phyloP scores from a whole-genome alignment of 164 flowering plant genomes.

The Nymphaea thermarum region DNA sequence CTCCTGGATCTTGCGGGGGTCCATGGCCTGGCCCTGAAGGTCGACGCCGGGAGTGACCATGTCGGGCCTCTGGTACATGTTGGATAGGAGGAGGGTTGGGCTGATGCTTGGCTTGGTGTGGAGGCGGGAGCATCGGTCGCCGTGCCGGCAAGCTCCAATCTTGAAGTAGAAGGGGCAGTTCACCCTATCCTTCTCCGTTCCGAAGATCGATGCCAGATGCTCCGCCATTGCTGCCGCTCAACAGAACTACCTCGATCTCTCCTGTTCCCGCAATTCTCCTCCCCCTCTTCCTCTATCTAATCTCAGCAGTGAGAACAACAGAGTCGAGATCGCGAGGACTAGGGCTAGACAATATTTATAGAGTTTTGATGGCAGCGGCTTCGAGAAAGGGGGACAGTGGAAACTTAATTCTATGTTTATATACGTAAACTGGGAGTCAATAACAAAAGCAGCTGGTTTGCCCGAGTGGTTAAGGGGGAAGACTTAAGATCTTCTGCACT shows the following conservation, averaged over 20 bases:
- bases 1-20: constrained; percentile 49
- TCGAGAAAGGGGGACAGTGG: too few relatives aligned
- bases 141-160: constrained; percentile 64
- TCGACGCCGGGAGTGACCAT: constrained; percentile 67
- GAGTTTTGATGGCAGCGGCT: too few relatives aligned
- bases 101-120: constrained; percentile 63
- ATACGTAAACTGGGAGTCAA: too few relatives aligned
- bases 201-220: constrained; percentile 40
- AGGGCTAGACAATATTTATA: too few relatives aligned
- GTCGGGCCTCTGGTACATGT: constrained; percentile 70
- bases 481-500: constrained; percentile 54
- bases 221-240: constrained; percentile 23
- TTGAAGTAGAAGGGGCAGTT: constrained; percentile 44
- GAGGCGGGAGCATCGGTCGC: constrained; percentile 65
- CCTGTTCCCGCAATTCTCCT: neutral
- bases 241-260: too few relatives aligned
- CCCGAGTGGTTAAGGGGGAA: constrained; percentile 54
- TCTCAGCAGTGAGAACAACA: neutral
- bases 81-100: constrained; percentile 62
- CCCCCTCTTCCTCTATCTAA: neutral
- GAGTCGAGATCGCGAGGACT: too few relatives aligned
- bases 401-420: too few relatives aligned
- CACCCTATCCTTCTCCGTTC: constrained; percentile 40
- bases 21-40: constrained; percentile 45
- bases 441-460: constrained; percentile 26